Conservation (phyloP, 805 yeast genomes). For the Saccharomycopsis oosterbeekiorum region DNA sequence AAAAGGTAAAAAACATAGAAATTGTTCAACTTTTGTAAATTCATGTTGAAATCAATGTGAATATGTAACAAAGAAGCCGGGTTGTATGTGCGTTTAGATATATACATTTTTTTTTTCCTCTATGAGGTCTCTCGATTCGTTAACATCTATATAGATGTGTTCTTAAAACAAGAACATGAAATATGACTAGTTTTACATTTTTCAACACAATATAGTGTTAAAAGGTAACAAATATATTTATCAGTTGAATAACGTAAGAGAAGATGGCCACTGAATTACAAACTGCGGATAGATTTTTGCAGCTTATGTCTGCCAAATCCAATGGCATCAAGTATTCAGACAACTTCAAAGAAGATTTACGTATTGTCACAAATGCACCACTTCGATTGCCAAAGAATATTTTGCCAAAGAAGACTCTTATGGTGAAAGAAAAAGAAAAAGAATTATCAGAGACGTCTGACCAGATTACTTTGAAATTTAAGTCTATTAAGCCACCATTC, state of each 20-base stretch:
- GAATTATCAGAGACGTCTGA: background rate
- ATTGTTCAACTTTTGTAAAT: background rate
- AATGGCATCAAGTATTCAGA: conserved; percentile 4
- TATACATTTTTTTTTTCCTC: background rate
- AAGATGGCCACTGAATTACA: conserved; percentile 7
- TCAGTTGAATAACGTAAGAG: background rate
- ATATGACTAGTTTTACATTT: no score
- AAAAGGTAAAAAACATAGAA: no score
- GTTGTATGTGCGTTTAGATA: background rate
- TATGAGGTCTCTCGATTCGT: no score
- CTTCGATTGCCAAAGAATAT: conserved; percentile 9
- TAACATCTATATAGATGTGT: background rate
- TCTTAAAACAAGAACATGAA: background rate
- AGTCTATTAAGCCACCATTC: conserved; percentile 16
- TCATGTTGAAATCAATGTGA: background rate
- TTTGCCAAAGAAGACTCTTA: conserved; percentile 1
- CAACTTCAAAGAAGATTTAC: conserved; percentile 8
- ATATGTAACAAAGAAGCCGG: background rate
- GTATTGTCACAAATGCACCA: conserved; percentile 7
- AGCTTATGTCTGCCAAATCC: conserved; percentile 12
- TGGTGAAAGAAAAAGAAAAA: background rate
- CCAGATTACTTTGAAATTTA: conserved; percentile 6
- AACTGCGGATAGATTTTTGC: conserved; percentile 10
- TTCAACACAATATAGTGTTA: background rate
- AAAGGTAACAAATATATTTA: background rate